These are phyloP conservation scores for Vachellia pachyceras DNA, from an alignment of 306 rosid genomes.

Conservation along the genomic window DNA sequence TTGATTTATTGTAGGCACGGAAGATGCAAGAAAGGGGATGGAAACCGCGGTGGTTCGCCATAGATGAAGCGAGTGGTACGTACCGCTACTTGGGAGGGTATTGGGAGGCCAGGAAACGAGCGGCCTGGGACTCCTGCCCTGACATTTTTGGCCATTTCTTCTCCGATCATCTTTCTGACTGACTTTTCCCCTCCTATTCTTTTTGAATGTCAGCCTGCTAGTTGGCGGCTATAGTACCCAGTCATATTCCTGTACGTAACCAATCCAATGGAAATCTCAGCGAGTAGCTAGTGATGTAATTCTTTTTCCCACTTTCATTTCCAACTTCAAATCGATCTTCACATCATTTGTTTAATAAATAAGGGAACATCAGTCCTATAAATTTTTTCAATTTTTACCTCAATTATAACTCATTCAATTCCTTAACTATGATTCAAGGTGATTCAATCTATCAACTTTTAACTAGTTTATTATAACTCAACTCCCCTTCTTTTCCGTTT, in stretches of 20 bases:
- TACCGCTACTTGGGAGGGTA: conserved; percentile 85
- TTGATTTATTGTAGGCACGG: conserved; percentile 72
- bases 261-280: conserved; percentile 49
- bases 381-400: too few species aligned
- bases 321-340: not conserved
- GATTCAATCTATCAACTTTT: too few species aligned
- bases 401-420: too few species aligned
- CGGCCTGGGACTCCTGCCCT: conserved; percentile 90
- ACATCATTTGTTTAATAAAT: not conserved
- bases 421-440: too few species aligned
- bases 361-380: too few species aligned
- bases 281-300: conserved; percentile 42
- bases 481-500: too few species aligned
- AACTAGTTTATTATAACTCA: too few species aligned
- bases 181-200: conserved; percentile 44
- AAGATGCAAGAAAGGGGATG: conserved; percentile 98
- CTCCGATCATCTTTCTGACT: conserved; percentile 68
- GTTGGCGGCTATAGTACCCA: conserved; percentile 42
- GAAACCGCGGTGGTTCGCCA: conserved; percentile 92
- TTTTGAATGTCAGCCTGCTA: conserved; percentile 15
- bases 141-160: conserved; percentile 89
- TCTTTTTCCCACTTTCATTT: not conserved
- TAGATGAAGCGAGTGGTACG: conserved; percentile 78
- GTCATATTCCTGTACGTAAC: conserved; percentile 53
- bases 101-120: conserved; percentile 83